Evolutionary conservation across 257 asterid genomes (phyloP), one percentile per base, ranked within the genome.

Genomic region (Nicotiana undulata): DNA sequence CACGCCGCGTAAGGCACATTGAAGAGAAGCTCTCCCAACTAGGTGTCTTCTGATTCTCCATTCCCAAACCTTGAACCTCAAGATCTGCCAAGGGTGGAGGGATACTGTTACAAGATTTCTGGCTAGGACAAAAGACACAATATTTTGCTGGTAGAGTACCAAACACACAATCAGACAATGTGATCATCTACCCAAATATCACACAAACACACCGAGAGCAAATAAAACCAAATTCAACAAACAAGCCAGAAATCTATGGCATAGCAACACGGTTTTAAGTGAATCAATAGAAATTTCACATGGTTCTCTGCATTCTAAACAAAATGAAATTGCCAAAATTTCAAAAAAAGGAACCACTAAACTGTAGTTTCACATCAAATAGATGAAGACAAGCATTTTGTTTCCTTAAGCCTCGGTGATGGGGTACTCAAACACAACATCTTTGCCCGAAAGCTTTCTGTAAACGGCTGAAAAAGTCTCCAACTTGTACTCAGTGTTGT

Each of bases 391-490:
- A 26, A 5, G 58, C 82, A 82, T 67, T 32, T 26, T 52, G 55
- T 74, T 49, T 24, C 4, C 49, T 82, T 32, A 83, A 24, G 79
- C 76, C 31, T 83, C 85, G 9, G 81, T 49, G 63, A 81, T 32
- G n/a, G 89, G 90, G 64, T 77, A 87, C 56, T 87, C 90, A 72
- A 87, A 87, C 83, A 87, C 86, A 7, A 87, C 90, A 80, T 87
- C 90, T 72, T 84, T 85, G 56, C 90, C 90, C 9, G 89, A 85
- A 59, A 88, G 90, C 86, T 85, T 88, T 77, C 90, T 70, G 86
- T 86, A 88, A 61, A 85, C 90, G 17, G 86, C 90, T 40, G 86
- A 79, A 59, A 85, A 88, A 9, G 89, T 88, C 76, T 85, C 90
- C 74, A 88, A 61, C 86, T 88, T 88, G 65, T 77, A 79, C 74